A percentile compares a stretch with the other conserved stretches of the same genome.
phyloP scores from a whole-genome alignment of 163 green algal species.

The Chlamydomonas reinhardtii region DNA sequence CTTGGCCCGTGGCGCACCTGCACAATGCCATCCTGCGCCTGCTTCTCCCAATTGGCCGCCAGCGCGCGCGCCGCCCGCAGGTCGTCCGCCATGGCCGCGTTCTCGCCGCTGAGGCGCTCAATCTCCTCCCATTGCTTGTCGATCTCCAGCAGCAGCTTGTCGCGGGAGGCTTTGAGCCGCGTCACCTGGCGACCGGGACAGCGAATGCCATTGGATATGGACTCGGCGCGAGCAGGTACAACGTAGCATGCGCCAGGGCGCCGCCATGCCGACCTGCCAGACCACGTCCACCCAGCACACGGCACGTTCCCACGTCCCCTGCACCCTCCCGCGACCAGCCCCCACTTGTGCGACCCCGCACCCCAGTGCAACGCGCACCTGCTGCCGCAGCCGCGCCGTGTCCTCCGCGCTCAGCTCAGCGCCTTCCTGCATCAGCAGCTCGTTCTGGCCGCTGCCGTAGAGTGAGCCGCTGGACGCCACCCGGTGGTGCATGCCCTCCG shows the following conservation, averaged over 20 bases:
- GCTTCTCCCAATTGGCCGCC: constrained; percentile 66
- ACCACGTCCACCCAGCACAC: no score
- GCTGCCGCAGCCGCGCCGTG: constrained; percentile 22
- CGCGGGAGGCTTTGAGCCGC: constrained; percentile 71
- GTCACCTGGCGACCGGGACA: constrained; percentile 36
- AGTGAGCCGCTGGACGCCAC: constrained; percentile 2
- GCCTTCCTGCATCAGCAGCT: not conserved
- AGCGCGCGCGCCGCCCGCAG: constrained; percentile 31
- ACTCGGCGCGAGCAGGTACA: no score
- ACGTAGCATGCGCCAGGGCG: no score
- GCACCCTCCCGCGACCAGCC: no score
- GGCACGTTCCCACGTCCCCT: no score
- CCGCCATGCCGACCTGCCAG: no score
- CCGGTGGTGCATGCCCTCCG: not conserved
- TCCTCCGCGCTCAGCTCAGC: not conserved
- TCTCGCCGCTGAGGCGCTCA: constrained; percentile 61
- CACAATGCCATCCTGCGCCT: constrained; percentile 67
- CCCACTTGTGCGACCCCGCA: no score
- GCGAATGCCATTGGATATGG: not conserved
- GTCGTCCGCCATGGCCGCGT: constrained; percentile 45
- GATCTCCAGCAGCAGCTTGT: constrained; percentile 76
- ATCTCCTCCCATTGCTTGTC: constrained; percentile 78
- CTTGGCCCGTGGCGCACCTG: constrained; percentile 5
- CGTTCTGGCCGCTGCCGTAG: not conserved
- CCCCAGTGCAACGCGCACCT: constrained; percentile 18